Conservation (phyloP, 495 filamentous ascomycete species). For the Xylaria intraflava region DNA sequence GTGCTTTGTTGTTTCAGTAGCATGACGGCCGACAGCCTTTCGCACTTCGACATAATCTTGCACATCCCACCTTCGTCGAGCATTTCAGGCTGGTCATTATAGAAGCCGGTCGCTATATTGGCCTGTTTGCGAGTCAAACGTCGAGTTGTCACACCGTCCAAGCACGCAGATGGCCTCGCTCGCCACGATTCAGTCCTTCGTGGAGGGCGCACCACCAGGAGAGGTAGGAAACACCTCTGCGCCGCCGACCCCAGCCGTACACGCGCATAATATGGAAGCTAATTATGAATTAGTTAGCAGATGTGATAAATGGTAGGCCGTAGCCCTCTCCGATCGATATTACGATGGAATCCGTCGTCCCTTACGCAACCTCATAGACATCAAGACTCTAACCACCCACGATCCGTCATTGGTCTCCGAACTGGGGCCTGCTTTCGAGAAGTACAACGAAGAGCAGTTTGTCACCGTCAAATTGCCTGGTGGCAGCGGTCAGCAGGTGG, state of each 20-base stretch:
- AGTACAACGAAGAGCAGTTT: constrained; percentile 95
- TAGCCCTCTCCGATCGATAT: neutral
- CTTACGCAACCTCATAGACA: constrained; percentile 49
- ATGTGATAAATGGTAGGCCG: constrained; percentile 77
- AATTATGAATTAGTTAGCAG: constrained; percentile 57
- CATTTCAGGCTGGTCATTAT: neutral
- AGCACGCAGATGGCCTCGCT: constrained; percentile 33
- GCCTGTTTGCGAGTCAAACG: neutral
- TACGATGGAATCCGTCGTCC: constrained; percentile 2
- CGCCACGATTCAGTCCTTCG: constrained; percentile 74
- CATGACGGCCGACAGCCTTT: neutral
- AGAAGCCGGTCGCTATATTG: neutral
- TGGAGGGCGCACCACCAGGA: constrained; percentile 91
- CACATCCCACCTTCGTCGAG: neutral
- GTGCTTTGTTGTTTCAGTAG: neutral
- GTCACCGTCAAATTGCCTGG: constrained; percentile 82
- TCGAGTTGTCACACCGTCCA: no score
- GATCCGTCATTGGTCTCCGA: constrained; percentile 59
- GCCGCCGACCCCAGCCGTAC: neutral
- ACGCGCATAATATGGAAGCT: constrained; percentile 17
- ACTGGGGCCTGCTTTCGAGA: constrained; percentile 77
- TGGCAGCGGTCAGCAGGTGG: constrained; percentile 66
- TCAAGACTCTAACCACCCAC: constrained; percentile 76
- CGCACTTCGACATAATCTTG: neutral
- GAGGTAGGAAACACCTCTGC: constrained; percentile 56